A percentile compares a stretch with the other conserved stretches of the same genome.
These are phyloP conservation scores for Kalmanozyma brasiliensis DNA, from an alignment of 1,284 basidiomycete genomes.

Conservation along the genomic window DNA sequence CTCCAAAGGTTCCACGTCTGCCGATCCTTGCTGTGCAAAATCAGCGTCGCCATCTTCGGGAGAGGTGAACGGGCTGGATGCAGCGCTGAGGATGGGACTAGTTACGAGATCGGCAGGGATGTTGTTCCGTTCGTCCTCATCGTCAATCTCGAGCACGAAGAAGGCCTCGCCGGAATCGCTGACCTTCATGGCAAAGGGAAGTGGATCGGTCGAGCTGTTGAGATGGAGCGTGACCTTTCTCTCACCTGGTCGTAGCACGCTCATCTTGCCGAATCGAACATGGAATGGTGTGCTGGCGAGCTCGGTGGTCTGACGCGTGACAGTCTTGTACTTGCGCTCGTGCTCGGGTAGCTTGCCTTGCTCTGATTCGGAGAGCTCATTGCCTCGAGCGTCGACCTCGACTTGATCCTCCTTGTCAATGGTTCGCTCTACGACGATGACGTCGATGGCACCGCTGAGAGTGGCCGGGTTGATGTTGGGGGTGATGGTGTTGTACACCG, in stretches of 20 bases:
- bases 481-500: slow-evolving; percentile 68
- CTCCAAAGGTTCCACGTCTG: slow-evolving; percentile 57
- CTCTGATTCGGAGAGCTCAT: slow-evolving; percentile 20
- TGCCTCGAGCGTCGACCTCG: slow-evolving; percentile 33
- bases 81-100: slow-evolving; percentile 74
- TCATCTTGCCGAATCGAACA: slow-evolving; percentile 97
- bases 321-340: slow-evolving; percentile 41
- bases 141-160: slow-evolving; percentile 95
- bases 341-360: slow-evolving; percentile 15
- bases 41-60: slow-evolving; percentile 14
- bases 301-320: slow-evolving; percentile 69
- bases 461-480: slow-evolving; percentile 68
- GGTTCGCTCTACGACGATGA: slow-evolving; percentile 71
- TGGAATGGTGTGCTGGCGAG: slow-evolving; percentile 96
- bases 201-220: slow-evolving; percentile 70
- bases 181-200: slow-evolving; percentile 98
- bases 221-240: slow-evolving; percentile 76
- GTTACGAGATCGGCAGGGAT: slow-evolving; percentile 94
- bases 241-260: slow-evolving; percentile 91
- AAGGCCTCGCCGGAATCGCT: slow-evolving; percentile 98
- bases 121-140: slow-evolving; percentile 72
- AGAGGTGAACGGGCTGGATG: slow-evolving; percentile 50
- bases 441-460: slow-evolving; percentile 67
- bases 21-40: background rate
- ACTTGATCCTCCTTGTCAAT: slow-evolving; percentile 71